Conservation (phyloP, 108 stramenopile genomes). For the Chaetoceros muelleri region DNA sequence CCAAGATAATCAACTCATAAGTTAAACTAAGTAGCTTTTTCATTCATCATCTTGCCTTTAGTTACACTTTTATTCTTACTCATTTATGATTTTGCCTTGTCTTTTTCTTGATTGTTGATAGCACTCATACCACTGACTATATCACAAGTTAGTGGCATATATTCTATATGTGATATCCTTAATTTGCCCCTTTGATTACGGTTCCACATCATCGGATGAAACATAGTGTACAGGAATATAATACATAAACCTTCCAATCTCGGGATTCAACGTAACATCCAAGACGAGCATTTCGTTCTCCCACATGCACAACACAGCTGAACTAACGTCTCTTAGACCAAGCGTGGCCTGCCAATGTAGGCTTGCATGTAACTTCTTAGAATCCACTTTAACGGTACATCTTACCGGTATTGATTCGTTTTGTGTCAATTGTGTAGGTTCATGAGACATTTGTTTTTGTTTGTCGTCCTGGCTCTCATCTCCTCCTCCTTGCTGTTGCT, state of each 20-base stretch:
- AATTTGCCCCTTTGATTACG: no score
- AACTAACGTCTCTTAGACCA: conserved; percentile 18
- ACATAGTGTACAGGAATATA: conserved; percentile 72
- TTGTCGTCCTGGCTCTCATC: background rate
- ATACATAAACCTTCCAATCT: conserved; percentile 73
- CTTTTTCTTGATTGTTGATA: no score
- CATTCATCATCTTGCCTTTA: no score
- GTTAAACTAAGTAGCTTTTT: no score
- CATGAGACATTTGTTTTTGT: conserved; percentile 11
- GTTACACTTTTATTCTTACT: no score
- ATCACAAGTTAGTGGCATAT: no score
- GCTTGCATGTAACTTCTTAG: conserved; percentile 51
- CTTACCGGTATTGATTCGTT: no score
- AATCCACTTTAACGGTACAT: conserved; percentile 76
- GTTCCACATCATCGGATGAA: conserved; percentile 24
- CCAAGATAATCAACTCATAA: no score
- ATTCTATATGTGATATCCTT: no score
- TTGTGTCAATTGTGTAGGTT: no score
- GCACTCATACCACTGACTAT: no score
- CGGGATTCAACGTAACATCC: conserved; percentile 60
- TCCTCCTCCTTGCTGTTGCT: conserved; percentile 3
- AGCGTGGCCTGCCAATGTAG: conserved; percentile 70
- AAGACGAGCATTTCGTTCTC: conserved; percentile 78
- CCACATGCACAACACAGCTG: conserved; percentile 66
- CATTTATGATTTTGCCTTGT: no score